These are phyloP conservation scores for Camellia japonica DNA, from an alignment of 148 eudicot genomes.

Conservation along the genomic window DNA sequence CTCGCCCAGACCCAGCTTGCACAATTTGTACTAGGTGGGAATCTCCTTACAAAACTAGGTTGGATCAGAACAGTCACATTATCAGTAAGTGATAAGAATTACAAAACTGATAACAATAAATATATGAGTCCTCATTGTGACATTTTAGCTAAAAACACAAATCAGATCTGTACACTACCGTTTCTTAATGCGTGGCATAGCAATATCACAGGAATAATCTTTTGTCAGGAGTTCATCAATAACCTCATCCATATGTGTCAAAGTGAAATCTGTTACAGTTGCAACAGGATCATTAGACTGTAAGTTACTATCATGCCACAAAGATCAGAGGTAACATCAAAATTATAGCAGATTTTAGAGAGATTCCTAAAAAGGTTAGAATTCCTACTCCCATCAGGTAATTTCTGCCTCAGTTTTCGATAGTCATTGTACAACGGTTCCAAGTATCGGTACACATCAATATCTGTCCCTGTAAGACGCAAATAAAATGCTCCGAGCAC, in stretches of 20 bases:
- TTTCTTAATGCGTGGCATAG: conserved; percentile 88
- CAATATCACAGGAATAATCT: conserved; percentile 92
- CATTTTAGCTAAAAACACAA: neutral
- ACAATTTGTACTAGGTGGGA: neutral
- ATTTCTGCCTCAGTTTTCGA: conserved; percentile 69
- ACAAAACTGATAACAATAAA: neutral
- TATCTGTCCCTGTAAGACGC: conserved; percentile 87
- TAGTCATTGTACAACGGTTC: conserved; percentile 96
- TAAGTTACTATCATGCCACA: neutral
- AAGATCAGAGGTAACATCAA: neutral
- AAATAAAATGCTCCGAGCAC: conserved; percentile 93
- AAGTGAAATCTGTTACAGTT: conserved; percentile 44
- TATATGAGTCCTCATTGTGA: neutral
- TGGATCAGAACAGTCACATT: neutral
- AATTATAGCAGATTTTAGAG: neutral
- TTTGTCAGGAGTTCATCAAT: conserved; percentile 87
- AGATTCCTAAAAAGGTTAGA: neutral
- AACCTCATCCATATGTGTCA: conserved; percentile 89
- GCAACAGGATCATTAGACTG: neutral
- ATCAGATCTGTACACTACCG: conserved; percentile 35
- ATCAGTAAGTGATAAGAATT: neutral
- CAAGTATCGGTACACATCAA: conserved; percentile 79
- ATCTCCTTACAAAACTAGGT: neutral
- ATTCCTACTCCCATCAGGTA: conserved; percentile 68
- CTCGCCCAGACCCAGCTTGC: neutral